Conservation (phyloP, 2,329 filamentous ascomycete species). For the Sarocladiaceae sp. region DNA sequence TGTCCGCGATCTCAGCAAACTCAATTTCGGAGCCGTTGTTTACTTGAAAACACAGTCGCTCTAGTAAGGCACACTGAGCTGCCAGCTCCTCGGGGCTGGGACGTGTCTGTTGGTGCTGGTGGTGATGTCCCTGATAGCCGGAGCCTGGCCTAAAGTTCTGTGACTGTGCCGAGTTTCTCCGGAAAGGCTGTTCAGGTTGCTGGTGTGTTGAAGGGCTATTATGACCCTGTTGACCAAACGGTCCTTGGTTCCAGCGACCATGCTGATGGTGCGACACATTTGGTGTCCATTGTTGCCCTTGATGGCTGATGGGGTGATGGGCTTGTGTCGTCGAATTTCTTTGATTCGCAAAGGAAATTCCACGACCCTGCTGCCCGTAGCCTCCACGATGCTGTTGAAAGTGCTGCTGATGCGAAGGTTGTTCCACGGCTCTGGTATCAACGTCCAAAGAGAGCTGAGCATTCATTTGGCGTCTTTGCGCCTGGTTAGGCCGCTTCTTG, state of each 20-base stretch:
- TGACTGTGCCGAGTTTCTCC: background rate
- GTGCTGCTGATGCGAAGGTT: slow-evolving; percentile 15
- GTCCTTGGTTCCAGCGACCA: slow-evolving; percentile 9
- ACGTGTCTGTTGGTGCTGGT: slow-evolving; percentile 20
- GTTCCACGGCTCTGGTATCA: slow-evolving; percentile 32
- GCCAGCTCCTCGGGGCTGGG: slow-evolving; percentile 39
- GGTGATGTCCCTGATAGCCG: slow-evolving; percentile 14
- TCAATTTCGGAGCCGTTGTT: slow-evolving; percentile 58
- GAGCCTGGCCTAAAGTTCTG: slow-evolving; percentile 1
- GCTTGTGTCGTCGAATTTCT: background rate
- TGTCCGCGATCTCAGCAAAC: slow-evolving; percentile 56
- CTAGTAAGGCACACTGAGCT: slow-evolving; percentile 42
- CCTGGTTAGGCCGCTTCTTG: slow-evolving; percentile 54
- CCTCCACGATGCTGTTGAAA: slow-evolving; percentile 6
- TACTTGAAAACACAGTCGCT: slow-evolving; percentile 36
- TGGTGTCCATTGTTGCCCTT: slow-evolving; percentile 15
- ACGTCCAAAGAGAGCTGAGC: slow-evolving; percentile 52
- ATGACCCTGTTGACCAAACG: slow-evolving; percentile 12
- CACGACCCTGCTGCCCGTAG: background rate
- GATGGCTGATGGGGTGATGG: slow-evolving; percentile 18
- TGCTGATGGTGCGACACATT: background rate
- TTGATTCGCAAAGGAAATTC: background rate
- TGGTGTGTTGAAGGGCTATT: slow-evolving; percentile 3
- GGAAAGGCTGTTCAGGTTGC: background rate
- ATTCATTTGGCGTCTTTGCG: slow-evolving; percentile 57